A percentile compares a stretch with the other conserved stretches of the same genome.
These are phyloP conservation scores for Beta lomatogona DNA, from an alignment of 179 eudicot genomes.

Conservation along the genomic window DNA sequence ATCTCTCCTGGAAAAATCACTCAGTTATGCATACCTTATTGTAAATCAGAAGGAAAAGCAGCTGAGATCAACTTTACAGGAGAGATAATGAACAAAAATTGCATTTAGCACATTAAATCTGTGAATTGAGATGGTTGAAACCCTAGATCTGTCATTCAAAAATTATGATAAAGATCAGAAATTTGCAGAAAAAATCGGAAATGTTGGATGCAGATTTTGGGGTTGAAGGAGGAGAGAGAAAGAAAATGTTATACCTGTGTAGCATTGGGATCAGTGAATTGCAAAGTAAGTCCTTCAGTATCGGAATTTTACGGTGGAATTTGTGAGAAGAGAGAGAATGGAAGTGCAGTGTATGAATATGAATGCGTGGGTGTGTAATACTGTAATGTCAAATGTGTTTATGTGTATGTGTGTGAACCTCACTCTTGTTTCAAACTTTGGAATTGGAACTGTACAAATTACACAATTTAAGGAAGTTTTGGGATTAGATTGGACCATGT, in stretches of 20 bases:
- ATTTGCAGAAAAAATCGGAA: constrained; percentile 1
- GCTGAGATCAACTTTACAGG: no score
- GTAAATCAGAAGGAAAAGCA: not conserved
- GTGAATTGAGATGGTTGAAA: not conserved
- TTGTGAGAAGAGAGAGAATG: not conserved
- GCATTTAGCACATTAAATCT: not conserved
- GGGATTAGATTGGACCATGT: not conserved
- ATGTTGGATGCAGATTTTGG: not conserved
- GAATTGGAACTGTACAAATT: not conserved
- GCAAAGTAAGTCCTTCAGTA: no score
- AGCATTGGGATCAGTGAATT: constrained; percentile 8
- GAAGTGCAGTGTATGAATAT: not conserved
- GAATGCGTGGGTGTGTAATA: not conserved
- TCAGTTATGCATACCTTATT: not conserved
- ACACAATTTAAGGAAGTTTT: not conserved
- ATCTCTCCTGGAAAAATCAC: not conserved
- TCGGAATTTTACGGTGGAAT: not conserved
- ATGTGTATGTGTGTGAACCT: no score
- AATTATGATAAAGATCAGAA: not conserved
- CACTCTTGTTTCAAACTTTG: not conserved
- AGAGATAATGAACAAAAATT: not conserved
- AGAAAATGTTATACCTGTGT: not conserved
- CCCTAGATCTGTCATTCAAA: constrained; percentile 19
- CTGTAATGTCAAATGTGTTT: no score
- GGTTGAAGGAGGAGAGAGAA: not conserved